Conservation (phyloP, 2,329 filamentous ascomycete species). For the Neofusicoccum sp. region DNA sequence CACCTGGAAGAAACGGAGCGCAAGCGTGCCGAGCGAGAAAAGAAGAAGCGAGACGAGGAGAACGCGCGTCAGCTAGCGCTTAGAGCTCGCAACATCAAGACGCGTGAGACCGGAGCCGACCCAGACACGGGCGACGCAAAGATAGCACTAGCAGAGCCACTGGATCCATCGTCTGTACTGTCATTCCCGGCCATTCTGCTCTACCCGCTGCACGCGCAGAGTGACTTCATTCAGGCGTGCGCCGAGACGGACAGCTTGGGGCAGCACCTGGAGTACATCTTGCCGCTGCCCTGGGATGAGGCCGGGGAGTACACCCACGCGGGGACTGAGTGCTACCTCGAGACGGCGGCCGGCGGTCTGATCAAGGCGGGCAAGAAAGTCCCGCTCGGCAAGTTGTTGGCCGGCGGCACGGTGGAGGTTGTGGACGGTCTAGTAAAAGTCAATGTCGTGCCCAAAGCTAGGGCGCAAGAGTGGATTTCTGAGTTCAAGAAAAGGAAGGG, state of each 20-base stretch:
- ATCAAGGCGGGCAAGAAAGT: constrained; percentile 90
- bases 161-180: constrained; percentile 72
- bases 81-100: constrained; percentile 69
- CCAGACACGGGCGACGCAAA: constrained; percentile 87
- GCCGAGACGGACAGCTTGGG: constrained; percentile 73
- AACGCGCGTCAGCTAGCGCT: constrained; percentile 58
- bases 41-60: constrained; percentile 59
- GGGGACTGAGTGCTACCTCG: constrained; percentile 82
- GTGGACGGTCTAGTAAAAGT: constrained; percentile 84
- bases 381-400: constrained; percentile 72
- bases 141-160: constrained; percentile 70
- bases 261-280: constrained; percentile 81
- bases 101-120: constrained; percentile 67
- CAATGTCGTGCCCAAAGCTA: constrained; percentile 74
- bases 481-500: constrained; percentile 78
- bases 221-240: constrained; percentile 89
- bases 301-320: constrained; percentile 60
- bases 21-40: constrained; percentile 59
- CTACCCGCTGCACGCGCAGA: constrained; percentile 80
- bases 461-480: constrained; percentile 74
- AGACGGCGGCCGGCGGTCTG: constrained; percentile 76
- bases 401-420: constrained; percentile 78
- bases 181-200: constrained; percentile 79
- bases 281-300: constrained; percentile 86
- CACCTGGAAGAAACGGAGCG: constrained; percentile 59